Percentiles rank a stretch among this genome's conserved stretches.
These are phyloP conservation scores for Hirsutella rhossiliensis DNA, from an alignment of 2,329 filamentous ascomycete genomes.

Conservation along the genomic window DNA sequence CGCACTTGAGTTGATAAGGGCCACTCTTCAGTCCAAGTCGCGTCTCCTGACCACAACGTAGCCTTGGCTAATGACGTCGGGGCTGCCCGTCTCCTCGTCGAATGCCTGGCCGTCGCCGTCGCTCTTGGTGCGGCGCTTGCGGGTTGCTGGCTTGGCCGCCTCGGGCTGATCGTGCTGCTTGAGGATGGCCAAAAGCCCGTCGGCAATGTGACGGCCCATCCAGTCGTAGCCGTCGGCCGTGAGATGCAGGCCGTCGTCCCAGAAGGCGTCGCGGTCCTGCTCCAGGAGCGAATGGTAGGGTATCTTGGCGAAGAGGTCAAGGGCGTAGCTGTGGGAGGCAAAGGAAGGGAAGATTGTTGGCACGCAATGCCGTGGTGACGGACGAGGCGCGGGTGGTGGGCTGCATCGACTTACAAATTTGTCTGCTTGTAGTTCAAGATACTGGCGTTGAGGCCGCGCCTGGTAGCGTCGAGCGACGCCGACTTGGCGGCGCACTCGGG, in stretches of 20 bases:
- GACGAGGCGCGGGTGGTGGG: not conserved
- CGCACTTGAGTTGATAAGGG: not conserved
- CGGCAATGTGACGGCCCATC: constrained; percentile 46
- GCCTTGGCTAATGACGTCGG: constrained; percentile 33
- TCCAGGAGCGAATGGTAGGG: constrained; percentile 39
- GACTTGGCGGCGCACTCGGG: constrained; percentile 32
- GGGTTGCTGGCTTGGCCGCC: constrained; percentile 8
- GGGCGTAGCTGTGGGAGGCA: constrained; percentile 32
- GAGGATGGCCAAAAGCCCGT: constrained; percentile 36
- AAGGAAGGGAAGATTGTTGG: not conserved
- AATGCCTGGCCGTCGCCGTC: constrained; percentile 24
- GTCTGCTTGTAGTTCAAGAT: constrained; percentile 37
- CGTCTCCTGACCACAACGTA: constrained; percentile 41
- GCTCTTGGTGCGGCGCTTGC: constrained; percentile 2
- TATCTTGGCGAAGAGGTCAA: constrained; percentile 42
- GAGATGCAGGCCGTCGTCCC: constrained; percentile 51
- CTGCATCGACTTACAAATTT: constrained; percentile 35
- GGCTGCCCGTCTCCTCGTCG: constrained; percentile 38
- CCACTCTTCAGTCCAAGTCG: constrained; percentile 32
- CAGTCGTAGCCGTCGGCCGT: constrained; percentile 46
- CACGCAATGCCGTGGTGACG: not conserved
- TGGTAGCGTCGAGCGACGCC: constrained; percentile 17
- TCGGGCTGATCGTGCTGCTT: constrained; percentile 5
- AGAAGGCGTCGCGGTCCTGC: constrained; percentile 34
- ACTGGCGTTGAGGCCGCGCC: constrained; percentile 36